Conservation (phyloP, 169 alveolate genomes). For the Cyclospora cayetanensis region DNA sequence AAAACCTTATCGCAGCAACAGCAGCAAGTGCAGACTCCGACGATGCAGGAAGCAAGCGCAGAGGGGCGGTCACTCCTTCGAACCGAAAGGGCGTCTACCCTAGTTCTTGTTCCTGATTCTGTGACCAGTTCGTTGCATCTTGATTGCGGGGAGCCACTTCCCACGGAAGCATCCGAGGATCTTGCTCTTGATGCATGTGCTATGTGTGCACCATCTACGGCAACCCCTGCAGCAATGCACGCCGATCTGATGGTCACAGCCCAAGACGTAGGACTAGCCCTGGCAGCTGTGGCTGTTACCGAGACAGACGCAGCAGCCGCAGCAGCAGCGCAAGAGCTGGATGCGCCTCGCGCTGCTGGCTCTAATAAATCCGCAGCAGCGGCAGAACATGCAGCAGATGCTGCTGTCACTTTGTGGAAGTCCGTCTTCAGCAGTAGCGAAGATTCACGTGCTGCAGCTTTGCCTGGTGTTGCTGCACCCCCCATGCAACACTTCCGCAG, state of each 20-base stretch:
- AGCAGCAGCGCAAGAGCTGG: not conserved
- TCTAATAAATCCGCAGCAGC: not conserved
- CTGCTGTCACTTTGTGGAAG: not conserved
- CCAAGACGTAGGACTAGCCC: not conserved
- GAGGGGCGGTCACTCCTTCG: no score
- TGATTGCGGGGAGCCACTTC: no score
- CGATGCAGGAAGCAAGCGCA: no score
- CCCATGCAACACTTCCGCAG: not conserved
- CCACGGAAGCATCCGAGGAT: not conserved
- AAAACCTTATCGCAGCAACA: not conserved
- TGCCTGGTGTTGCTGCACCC: not conserved
- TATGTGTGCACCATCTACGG: not conserved
- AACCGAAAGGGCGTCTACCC: no score
- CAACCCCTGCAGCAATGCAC: not conserved
- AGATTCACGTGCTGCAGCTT: slow-evolving; percentile 19
- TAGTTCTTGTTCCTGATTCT: no score
- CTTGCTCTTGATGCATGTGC: not conserved
- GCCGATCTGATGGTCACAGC: not conserved
- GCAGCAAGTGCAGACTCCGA: not conserved
- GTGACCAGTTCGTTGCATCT: no score
- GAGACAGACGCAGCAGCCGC: not conserved
- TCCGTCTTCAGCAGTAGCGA: not conserved
- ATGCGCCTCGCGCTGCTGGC: not conserved
- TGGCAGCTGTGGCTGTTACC: not conserved
- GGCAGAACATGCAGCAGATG: not conserved